phyloP scores from a whole-genome alignment of 2,329 filamentous ascomycete species.

The Aspergillus nomiae region DNA sequence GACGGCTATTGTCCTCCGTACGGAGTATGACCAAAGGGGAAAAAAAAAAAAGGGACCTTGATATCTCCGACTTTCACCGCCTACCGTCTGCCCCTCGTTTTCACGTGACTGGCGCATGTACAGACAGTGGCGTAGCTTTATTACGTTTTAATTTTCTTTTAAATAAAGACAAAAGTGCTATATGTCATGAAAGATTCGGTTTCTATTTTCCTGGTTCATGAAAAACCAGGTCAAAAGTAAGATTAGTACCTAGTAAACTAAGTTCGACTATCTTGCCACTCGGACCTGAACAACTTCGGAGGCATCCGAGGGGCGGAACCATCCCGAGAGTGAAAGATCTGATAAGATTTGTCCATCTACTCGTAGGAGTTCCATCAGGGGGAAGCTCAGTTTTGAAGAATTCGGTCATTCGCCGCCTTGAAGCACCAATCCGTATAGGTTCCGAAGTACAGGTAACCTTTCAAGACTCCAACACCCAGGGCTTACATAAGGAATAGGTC shows the following conservation, averaged over 20 bases:
- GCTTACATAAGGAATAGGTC: background rate
- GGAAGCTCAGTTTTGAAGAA: background rate
- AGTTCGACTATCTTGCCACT: background rate
- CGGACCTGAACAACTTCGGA: background rate
- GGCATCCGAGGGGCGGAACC: background rate
- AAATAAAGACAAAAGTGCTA: background rate
- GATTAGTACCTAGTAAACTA: background rate
- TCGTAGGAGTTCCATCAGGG: background rate
- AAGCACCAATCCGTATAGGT: background rate
- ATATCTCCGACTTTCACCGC: slow-evolving; percentile 4
- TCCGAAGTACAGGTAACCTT: background rate
- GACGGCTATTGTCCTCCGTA: background rate
- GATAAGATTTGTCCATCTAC: slow-evolving; percentile 17
- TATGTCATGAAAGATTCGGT: background rate
- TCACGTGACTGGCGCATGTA: background rate
- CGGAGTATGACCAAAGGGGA: background rate
- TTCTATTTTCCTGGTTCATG: background rate
- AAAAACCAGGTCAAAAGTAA: background rate
- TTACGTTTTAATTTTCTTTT: too few species aligned
- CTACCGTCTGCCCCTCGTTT: background rate
- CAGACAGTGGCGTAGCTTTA: background rate
- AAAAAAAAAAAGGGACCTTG: slow-evolving; percentile 2
- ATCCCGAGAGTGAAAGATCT: slow-evolving; percentile 6
- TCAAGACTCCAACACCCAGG: background rate
- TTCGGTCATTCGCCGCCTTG: background rate